Evolutionary conservation across 1,284 basidiomycete genomes (phyloP), one percentile per base, ranked within the genome.

Genomic region (Wolfiporia cocos): DNA sequence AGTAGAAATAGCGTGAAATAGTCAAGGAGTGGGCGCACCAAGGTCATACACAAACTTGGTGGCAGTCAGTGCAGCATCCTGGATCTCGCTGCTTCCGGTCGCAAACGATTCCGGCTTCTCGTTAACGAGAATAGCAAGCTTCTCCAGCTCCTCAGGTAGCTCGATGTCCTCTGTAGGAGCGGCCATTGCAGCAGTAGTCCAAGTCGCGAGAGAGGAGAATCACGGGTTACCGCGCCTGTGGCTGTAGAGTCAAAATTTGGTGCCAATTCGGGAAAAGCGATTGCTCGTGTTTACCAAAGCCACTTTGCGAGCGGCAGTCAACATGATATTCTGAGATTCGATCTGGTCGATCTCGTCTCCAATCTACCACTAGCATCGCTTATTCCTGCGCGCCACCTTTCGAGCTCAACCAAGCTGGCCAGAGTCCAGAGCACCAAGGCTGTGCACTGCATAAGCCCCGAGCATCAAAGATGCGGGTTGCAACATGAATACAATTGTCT

Each of bases 31-130:
- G 4, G 21, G 39, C 84, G 51, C 58, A 92, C 91, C 85, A 26
- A 86, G 66, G 60, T 93, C 86, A 52, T 92, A 94, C 19, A 91
- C 65, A 55, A 76, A 80, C 67, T 91, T 89, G 23, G 83, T 67
- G 10, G 84, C 88, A 40, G 67, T 57, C 34, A 92, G 65, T 15
- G 89, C 84, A 42, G 76, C 71, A 36, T 64, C 55, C 18, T 75
- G 71, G 24, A 91, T 68, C 34, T 74, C 70, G 29, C 66, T 58
- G 58, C 73, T 79, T 23, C 83, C 81, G 6, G 61, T 57, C 11
- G 75, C 75, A 49, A 87, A 63, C 5, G 64, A 62, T 57, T 82
- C 78, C 31, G 73, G 70, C 28, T 66, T 68, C 22, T 68, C 61
- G 33, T 79, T 75, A 9, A 88, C 63, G 17, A 80, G 55, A 18